These are phyloP conservation scores for Macrolepiota fuliginosa DNA, from an alignment of 768 basidiomycete species.

Conservation along the genomic window DNA sequence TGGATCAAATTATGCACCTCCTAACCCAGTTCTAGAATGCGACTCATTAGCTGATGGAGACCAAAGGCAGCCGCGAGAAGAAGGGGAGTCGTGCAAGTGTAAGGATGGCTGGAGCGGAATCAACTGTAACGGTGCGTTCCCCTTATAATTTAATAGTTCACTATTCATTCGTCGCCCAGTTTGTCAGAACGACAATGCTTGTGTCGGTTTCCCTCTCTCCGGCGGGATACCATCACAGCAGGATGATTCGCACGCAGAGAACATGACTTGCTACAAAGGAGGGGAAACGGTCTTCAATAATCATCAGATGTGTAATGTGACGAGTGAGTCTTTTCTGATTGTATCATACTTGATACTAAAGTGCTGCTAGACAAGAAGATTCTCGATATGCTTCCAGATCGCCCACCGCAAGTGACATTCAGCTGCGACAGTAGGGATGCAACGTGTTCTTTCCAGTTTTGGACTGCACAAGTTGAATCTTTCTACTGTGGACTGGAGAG, in stretches of 20 bases:
- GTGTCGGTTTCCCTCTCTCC: slow-evolving; percentile 70
- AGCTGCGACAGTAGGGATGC: slow-evolving; percentile 66
- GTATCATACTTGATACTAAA: neutral
- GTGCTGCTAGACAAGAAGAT: slow-evolving; percentile 82
- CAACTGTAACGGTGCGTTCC: slow-evolving; percentile 87
- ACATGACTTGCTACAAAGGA: slow-evolving; percentile 92
- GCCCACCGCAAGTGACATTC: slow-evolving; percentile 96
- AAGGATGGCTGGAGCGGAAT: slow-evolving; percentile 95
- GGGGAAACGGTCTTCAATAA: slow-evolving; percentile 94
- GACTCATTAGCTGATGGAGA: slow-evolving; percentile 92
- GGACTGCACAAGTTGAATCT: slow-evolving; percentile 92
- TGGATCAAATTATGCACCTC: slow-evolving; percentile 1
- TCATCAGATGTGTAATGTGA: slow-evolving; percentile 98
- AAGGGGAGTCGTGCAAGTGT: slow-evolving; percentile 79
- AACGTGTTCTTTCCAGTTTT: slow-evolving; percentile 95
- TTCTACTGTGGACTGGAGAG: slow-evolving; percentile 89
- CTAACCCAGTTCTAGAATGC: slow-evolving; percentile 58
- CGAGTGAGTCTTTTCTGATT: slow-evolving; percentile 58
- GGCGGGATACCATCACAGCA: slow-evolving; percentile 21
- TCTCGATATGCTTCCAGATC: slow-evolving; percentile 82
- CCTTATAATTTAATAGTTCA: neutral
- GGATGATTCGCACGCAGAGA: slow-evolving; percentile 17
- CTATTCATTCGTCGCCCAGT: slow-evolving; percentile 44
- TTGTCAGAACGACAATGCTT: slow-evolving; percentile 80
- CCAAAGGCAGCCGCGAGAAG: slow-evolving; percentile 76